Percentiles rank a stretch among this genome's conserved stretches.
Evolutionary conservation across 2,329 filamentous ascomycete species (phyloP).

Genomic region (Hypomyces rosellus): DNA sequence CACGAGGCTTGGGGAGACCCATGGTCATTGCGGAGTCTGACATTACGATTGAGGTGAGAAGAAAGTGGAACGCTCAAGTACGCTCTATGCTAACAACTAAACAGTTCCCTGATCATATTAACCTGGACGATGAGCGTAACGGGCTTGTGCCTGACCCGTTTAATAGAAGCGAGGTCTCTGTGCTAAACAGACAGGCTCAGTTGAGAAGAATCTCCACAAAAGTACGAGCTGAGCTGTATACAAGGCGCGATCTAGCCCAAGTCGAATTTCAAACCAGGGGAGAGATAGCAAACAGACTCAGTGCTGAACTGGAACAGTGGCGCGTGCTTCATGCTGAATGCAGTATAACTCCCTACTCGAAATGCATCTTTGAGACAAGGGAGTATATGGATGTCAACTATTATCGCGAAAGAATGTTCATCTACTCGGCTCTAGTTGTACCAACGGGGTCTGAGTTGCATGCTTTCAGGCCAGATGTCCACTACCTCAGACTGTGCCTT

Average conservation of each 20-base stretch:
- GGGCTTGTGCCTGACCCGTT: neutral
- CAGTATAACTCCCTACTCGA: conserved; percentile 1
- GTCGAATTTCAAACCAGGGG: neutral
- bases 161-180: conserved; percentile 1
- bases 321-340: neutral
- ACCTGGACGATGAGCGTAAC: conserved; percentile 2
- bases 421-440: conserved; percentile 7
- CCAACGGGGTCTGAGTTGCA: conserved; percentile 4
- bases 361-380: conserved; percentile 6
- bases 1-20: conserved; percentile 2
- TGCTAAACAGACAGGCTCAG: conserved; percentile 5
- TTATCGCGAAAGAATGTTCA: conserved; percentile 7
- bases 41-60: conserved; percentile 2
- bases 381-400: conserved; percentile 10
- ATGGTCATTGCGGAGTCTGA: conserved; percentile 5
- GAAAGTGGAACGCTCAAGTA: neutral
- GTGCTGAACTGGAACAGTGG: conserved; percentile 3
- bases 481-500: conserved; percentile 7
- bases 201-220: conserved; percentile 3
- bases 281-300: neutral
- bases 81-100: neutral
- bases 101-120: conserved; percentile 1
- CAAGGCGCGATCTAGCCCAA: neutral
- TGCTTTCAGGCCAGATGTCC: conserved; percentile 3
- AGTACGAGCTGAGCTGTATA: conserved; percentile 1